Conservation (phyloP, 2,329 filamentous ascomycete genomes). For the Cordyceps militaris region DNA sequence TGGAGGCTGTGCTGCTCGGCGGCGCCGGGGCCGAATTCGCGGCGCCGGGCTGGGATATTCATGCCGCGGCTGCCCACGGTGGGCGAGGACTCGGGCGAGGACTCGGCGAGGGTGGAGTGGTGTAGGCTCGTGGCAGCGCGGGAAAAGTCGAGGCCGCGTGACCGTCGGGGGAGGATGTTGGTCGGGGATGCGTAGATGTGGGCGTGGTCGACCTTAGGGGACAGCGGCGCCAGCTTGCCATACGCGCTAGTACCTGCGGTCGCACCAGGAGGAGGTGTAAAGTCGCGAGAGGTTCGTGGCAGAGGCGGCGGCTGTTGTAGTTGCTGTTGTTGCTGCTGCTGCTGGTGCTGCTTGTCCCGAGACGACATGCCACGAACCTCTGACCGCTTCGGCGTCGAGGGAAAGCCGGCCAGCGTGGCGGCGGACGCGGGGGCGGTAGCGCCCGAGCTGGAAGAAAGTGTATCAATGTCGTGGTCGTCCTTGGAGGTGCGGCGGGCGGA, state of each 20-base stretch:
- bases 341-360: constrained; percentile 24
- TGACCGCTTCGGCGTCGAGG: constrained; percentile 67
- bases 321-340: neutral
- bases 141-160: constrained; percentile 86
- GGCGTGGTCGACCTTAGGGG: constrained; percentile 77
- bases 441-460: neutral
- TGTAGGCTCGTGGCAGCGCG: constrained; percentile 89
- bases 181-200: constrained; percentile 82
- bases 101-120: constrained; percentile 88
- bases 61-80: constrained; percentile 59
- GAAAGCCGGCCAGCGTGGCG: constrained; percentile 31
- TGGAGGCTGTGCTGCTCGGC: constrained; percentile 53
- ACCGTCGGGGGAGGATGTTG: constrained; percentile 81
- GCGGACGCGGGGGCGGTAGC: neutral
- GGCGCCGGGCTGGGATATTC: constrained; percentile 51
- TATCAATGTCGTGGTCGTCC: constrained; percentile 53
- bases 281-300: constrained; percentile 21
- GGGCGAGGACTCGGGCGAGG: constrained; percentile 85
- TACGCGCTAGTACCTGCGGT: constrained; percentile 26
- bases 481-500: constrained; percentile 52
- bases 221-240: constrained; percentile 60
- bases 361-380: constrained; percentile 54
- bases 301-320: neutral
- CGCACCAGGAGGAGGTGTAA: constrained; percentile 27
- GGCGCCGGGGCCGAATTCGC: constrained; percentile 38